These are phyloP conservation scores for Stephania yunnanensis DNA, from an alignment of 164 flowering plant genomes.

Conservation along the genomic window DNA sequence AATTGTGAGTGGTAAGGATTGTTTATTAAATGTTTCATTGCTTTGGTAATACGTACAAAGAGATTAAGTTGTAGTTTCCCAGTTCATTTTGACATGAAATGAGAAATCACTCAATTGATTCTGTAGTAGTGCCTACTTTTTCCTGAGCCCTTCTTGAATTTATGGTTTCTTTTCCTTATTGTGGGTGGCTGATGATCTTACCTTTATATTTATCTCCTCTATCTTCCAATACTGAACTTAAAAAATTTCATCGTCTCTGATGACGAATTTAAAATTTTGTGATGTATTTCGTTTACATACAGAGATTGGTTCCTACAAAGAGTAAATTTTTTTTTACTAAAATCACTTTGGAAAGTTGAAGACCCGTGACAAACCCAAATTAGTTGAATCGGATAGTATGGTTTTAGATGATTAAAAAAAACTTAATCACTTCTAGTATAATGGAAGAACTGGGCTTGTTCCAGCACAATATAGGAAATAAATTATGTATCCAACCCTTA, in stretches of 20 bases:
- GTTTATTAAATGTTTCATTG: neutral
- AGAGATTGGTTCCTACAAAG: no score
- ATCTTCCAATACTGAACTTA: neutral
- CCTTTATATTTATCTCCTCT: neutral
- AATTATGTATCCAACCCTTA: neutral
- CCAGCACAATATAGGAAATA: neutral
- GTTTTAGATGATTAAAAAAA: neutral
- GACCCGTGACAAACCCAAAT: no score
- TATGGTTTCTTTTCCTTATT: neutral
- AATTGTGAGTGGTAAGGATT: conserved; percentile 55
- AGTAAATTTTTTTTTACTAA: no score
- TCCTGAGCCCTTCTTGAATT: neutral
- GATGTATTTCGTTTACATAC: no score
- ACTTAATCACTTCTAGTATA: neutral
- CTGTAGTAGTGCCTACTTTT: neutral
- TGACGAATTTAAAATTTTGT: no score
- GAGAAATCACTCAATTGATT: neutral
- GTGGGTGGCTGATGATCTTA: neutral
- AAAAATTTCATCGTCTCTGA: no score
- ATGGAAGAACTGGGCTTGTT: neutral
- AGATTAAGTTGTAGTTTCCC: neutral
- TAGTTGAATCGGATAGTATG: neutral
- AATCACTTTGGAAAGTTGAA: no score
- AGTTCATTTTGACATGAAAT: neutral
- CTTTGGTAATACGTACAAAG: neutral